phyloP scores from a whole-genome alignment of 2,329 filamentous ascomycete genomes.

The Colletotrichum sp. region DNA sequence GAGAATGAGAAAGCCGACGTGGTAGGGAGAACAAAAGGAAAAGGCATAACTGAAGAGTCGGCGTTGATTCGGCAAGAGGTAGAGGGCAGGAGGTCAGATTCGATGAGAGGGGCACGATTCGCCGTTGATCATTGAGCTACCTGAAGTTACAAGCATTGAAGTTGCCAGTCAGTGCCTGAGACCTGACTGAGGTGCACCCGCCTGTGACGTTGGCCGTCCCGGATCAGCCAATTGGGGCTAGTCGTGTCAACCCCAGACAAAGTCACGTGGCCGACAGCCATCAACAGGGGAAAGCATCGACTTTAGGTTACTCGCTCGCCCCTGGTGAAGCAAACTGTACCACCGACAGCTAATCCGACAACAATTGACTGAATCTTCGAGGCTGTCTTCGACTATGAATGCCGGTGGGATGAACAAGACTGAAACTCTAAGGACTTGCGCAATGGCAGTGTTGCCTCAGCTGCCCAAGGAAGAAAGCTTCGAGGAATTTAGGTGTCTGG shows the following conservation, averaged over 20 bases:
- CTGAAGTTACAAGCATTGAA: conserved; percentile 10
- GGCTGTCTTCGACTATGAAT: neutral
- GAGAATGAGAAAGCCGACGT: conserved; percentile 88
- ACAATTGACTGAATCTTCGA: neutral
- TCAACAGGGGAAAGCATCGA: neutral
- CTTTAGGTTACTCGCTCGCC: neutral
- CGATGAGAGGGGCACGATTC: neutral
- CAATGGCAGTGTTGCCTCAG: neutral
- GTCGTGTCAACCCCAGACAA: neutral
- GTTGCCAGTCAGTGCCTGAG: neutral
- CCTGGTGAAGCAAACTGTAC: neutral
- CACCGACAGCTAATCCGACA: neutral
- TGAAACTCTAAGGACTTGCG: neutral
- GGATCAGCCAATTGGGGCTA: conserved; percentile 4
- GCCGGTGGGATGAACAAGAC: neutral
- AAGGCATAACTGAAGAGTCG: conserved; percentile 72
- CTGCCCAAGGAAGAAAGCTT: neutral
- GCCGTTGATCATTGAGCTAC: neutral
- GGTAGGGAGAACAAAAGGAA: conserved; percentile 85
- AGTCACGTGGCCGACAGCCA: conserved; percentile 7
- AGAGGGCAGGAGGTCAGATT: neutral
- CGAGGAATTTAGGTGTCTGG: neutral
- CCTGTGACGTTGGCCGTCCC: conserved; percentile 18
- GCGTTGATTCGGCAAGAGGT: neutral
- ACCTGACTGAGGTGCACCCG: neutral